Percentiles rank a stretch among this genome's conserved stretches.
Evolutionary conservation across 371 early-diverging fungal species (phyloP).

Genomic region (Nematocida sp.): DNA sequence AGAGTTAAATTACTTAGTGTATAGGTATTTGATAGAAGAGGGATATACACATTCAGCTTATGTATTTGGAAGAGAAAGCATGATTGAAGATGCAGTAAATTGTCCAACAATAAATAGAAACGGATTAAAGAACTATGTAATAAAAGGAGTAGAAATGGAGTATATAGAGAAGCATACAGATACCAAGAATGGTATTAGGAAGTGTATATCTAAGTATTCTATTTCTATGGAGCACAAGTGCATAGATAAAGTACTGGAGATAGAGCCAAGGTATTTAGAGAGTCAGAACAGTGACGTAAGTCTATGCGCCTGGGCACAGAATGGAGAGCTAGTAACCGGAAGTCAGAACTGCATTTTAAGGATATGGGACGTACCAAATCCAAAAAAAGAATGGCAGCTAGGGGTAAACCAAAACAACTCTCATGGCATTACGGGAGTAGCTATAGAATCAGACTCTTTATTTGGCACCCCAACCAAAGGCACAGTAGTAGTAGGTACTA

Average conservation of each 20-base stretch:
- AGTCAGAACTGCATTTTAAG: slow-evolving; percentile 34
- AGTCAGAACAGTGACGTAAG: slow-evolving; percentile 42
- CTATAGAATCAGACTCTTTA: slow-evolving; percentile 37
- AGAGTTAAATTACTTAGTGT: slow-evolving; percentile 49
- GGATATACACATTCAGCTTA: slow-evolving; percentile 46
- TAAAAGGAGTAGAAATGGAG: slow-evolving; percentile 51
- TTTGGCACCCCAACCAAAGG: background rate
- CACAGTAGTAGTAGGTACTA: slow-evolving; percentile 29
- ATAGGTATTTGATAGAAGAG: slow-evolving; percentile 47
- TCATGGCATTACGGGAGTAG: slow-evolving; percentile 44
- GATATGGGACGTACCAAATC: slow-evolving; percentile 7
- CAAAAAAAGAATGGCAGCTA: slow-evolving; percentile 28
- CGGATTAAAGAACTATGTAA: slow-evolving; percentile 37
- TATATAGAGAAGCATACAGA: slow-evolving; percentile 46
- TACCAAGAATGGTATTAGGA: background rate
- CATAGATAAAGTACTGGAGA: slow-evolving; percentile 40
- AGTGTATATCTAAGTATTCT: slow-evolving; percentile 38
- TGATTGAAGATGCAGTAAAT: slow-evolving; percentile 42
- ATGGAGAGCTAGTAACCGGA: slow-evolving; percentile 46
- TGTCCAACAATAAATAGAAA: slow-evolving; percentile 19
- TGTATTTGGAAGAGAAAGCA: slow-evolving; percentile 37
- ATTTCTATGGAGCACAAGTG: slow-evolving; percentile 39
- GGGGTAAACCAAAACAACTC: slow-evolving; percentile 39
- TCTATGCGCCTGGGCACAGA: slow-evolving; percentile 44
- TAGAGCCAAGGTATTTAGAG: slow-evolving; percentile 18